Evolutionary conservation across 495 filamentous ascomycete genomes (phyloP).

Genomic region (Tuber brumale): DNA sequence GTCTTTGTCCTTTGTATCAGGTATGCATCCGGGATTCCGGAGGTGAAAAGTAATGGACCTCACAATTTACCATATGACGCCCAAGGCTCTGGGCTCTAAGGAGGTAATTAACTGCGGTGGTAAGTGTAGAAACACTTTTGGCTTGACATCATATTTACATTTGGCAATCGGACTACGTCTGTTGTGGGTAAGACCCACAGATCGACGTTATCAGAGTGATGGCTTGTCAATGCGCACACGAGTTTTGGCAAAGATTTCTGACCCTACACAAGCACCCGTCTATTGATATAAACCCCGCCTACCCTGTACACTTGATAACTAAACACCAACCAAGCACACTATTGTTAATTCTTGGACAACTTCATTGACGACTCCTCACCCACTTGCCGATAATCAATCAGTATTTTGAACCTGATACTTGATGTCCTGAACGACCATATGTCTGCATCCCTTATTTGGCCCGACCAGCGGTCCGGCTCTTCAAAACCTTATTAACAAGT

Average conservation of each 20-base stretch:
- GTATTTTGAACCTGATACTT: too few relatives aligned
- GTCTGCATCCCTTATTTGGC: slow-evolving; percentile 6
- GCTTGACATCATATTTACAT: neutral
- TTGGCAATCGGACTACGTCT: too few relatives aligned
- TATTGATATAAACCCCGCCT: too few relatives aligned
- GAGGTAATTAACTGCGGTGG: neutral
- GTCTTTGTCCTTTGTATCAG: too few relatives aligned
- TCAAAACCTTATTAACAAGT: slow-evolving; percentile 31
- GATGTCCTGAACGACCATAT: too few relatives aligned
- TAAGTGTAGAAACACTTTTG: neutral
- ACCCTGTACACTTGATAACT: too few relatives aligned
- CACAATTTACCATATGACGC: neutral
- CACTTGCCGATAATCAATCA: too few relatives aligned
- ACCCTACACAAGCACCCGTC: neutral
- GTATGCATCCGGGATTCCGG: neutral
- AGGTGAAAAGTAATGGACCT: neutral
- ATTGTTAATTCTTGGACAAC: too few relatives aligned
- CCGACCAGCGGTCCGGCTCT: slow-evolving; percentile 31
- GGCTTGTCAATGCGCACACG: neutral
- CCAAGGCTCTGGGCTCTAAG: neutral
- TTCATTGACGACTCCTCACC: too few relatives aligned
- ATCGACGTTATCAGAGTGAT: neutral
- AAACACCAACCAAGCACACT: too few relatives aligned
- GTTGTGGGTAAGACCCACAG: too few relatives aligned
- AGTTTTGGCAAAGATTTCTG: neutral